Evolutionary conservation across 1,139 yeast species (phyloP).

Genomic region (Citeromyces hawaiiensis): DNA sequence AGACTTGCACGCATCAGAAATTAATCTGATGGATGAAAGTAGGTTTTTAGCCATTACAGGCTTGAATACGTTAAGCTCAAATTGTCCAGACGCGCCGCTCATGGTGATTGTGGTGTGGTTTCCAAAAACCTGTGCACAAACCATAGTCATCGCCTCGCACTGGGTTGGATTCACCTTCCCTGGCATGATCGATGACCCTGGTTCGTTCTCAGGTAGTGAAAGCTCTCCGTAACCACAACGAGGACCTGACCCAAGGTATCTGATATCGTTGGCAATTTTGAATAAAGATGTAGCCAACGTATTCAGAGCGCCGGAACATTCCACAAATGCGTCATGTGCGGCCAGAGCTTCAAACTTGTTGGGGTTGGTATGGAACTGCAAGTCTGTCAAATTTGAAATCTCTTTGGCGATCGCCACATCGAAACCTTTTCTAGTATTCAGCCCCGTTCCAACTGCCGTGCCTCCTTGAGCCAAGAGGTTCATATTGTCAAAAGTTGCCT

Average conservation of each 20-base stretch:
- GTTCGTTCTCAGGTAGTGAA: slow-evolving; percentile 93
- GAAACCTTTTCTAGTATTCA: slow-evolving; percentile 85
- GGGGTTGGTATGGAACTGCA: slow-evolving; percentile 87
- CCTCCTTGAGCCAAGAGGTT: slow-evolving; percentile 94
- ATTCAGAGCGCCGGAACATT: slow-evolving; percentile 94
- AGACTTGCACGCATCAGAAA: slow-evolving; percentile 81
- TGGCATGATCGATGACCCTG: slow-evolving; percentile 98
- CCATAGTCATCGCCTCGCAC: slow-evolving; percentile 98
- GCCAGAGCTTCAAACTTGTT: slow-evolving; percentile 98
- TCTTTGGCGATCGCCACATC: slow-evolving; percentile 72
- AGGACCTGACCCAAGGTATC: slow-evolving; percentile 98
- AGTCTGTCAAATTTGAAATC: slow-evolving; percentile 75
- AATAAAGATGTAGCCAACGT: slow-evolving; percentile 85
- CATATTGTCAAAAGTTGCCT: slow-evolving; percentile 62
- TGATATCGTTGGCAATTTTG: slow-evolving; percentile 95
- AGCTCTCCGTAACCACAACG: slow-evolving; percentile 98
- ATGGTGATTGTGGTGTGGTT: slow-evolving; percentile 90
- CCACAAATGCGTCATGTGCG: slow-evolving; percentile 96
- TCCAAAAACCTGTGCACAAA: slow-evolving; percentile 94
- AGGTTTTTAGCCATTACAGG: slow-evolving; percentile 90
- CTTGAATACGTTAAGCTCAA: slow-evolving; percentile 95
- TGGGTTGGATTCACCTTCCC: slow-evolving; percentile 99
- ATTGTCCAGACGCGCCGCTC: slow-evolving; percentile 98
- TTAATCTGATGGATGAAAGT: slow-evolving; percentile 71
- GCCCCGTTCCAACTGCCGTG: slow-evolving; percentile 98